A percentile compares a stretch with the other conserved stretches of the same genome.
Conservation (phyloP, 2,329 filamentous ascomycete species). For the Fusarium setosum region DNA sequence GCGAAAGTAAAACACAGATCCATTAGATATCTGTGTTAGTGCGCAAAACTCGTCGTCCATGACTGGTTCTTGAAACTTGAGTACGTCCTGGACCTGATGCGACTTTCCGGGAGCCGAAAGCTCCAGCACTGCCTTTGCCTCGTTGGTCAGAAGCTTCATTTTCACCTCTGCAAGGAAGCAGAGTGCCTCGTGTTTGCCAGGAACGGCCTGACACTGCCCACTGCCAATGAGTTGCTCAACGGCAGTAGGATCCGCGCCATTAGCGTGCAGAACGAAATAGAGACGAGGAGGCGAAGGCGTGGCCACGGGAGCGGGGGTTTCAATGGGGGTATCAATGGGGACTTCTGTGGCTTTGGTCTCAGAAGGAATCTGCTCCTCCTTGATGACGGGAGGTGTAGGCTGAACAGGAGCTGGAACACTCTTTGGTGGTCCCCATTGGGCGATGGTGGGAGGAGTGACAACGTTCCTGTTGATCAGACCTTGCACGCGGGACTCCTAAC, state of each 20-base stretch:
- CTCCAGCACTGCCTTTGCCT: slow-evolving; percentile 30
- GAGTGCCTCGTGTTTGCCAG: slow-evolving; percentile 9
- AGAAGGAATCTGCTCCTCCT: too few species aligned
- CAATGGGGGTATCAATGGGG: too few species aligned
- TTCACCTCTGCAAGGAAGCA: slow-evolving; percentile 20
- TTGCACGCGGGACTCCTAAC: slow-evolving; percentile 23
- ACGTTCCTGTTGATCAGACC: not conserved
- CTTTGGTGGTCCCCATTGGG: slow-evolving; percentile 12
- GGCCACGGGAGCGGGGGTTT: too few species aligned
- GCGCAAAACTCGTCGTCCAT: slow-evolving; percentile 38
- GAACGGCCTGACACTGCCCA: slow-evolving; percentile 30
- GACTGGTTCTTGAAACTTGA: slow-evolving; percentile 32
- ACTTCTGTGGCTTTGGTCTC: not conserved
- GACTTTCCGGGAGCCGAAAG: slow-evolving; percentile 26
- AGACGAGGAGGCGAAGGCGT: not conserved
- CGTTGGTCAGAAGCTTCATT: slow-evolving; percentile 26
- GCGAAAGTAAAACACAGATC: slow-evolving; percentile 26
- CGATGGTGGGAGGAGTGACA: not conserved
- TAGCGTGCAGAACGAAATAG: not conserved
- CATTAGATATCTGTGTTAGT: slow-evolving; percentile 10
- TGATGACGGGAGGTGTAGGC: not conserved
- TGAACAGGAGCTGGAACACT: not conserved
- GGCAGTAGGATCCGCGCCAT: not conserved
- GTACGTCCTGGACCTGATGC: slow-evolving; percentile 26
- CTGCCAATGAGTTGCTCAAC: slow-evolving; percentile 28